A percentile compares a stretch with the other conserved stretches of the same genome.
Evolutionary conservation across 2,329 filamentous ascomycete genomes (phyloP).

Genomic region (Amphichorda felina): DNA sequence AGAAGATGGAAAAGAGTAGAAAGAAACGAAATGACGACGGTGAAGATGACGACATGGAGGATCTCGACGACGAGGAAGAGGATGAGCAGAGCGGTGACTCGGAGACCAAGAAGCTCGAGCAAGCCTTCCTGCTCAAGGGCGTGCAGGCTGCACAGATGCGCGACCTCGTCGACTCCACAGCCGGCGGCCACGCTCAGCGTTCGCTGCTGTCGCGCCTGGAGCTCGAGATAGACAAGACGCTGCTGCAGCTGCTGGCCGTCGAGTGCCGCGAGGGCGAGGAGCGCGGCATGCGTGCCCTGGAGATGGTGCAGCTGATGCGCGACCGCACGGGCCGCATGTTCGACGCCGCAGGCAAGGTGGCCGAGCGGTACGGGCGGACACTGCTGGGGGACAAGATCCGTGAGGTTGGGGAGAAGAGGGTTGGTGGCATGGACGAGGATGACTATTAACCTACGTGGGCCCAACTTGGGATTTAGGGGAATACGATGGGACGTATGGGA

Average conservation of each 20-base stretch:
- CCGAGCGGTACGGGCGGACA: constrained; percentile 67
- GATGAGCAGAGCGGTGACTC: constrained; percentile 17
- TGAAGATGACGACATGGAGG: constrained; percentile 22
- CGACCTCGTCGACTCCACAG: constrained; percentile 60
- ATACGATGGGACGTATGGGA: neutral
- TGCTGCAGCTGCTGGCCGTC: constrained; percentile 76
- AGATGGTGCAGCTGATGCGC: constrained; percentile 76
- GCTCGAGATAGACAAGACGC: constrained; percentile 77
- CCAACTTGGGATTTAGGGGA: constrained; percentile 3
- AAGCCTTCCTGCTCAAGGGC: constrained; percentile 65
- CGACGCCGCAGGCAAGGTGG: constrained; percentile 82
- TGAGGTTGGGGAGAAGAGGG: constrained; percentile 63
- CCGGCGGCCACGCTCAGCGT: constrained; percentile 46
- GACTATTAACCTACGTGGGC: constrained; percentile 13
- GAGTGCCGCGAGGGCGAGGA: constrained; percentile 93
- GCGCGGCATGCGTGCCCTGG: constrained; percentile 84
- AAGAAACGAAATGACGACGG: constrained; percentile 17
- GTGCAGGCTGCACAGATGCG: constrained; percentile 62
- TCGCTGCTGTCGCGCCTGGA: constrained; percentile 58
- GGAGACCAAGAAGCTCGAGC: constrained; percentile 59
- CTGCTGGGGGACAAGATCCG: constrained; percentile 85
- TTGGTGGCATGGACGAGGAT: constrained; percentile 49
- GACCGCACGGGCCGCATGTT: constrained; percentile 82
- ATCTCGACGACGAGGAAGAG: constrained; percentile 19
- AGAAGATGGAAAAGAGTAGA: constrained; percentile 19